These are phyloP conservation scores for Xylariaceae sp. DNA, from an alignment of 2,329 filamentous ascomycete genomes.

Conservation along the genomic window DNA sequence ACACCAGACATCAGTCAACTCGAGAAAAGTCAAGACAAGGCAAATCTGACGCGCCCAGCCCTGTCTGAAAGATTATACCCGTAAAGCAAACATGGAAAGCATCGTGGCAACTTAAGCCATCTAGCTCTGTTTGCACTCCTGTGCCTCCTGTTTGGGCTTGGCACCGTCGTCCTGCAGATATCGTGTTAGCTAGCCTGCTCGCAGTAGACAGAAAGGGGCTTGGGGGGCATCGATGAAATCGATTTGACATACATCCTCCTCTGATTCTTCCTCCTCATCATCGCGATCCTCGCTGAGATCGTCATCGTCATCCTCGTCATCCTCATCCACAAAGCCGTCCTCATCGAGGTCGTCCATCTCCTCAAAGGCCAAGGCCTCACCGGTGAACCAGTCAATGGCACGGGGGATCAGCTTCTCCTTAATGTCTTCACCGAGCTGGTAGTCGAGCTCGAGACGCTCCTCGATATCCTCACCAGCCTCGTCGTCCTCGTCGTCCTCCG, in stretches of 20 bases:
- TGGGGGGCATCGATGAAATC: neutral
- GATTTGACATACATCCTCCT: constrained; percentile 62
- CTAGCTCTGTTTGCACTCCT: constrained; percentile 95
- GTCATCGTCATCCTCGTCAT: constrained; percentile 82
- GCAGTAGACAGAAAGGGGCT: neutral
- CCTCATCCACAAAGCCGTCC: constrained; percentile 81
- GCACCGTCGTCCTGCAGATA: constrained; percentile 70
- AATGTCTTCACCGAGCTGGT: constrained; percentile 97
- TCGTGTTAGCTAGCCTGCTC: constrained; percentile 26
- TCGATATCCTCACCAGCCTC: constrained; percentile 87
- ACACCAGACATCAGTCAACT: constrained; percentile 7
- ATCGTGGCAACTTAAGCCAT: constrained; percentile 20
- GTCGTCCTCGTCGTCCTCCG: constrained; percentile 60
- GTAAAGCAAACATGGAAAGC: constrained; percentile 10
- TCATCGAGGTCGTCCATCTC: constrained; percentile 80
- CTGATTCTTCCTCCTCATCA: constrained; percentile 76
- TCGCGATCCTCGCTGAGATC: constrained; percentile 71
- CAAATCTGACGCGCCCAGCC: constrained; percentile 9
- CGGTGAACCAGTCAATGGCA: constrained; percentile 99
- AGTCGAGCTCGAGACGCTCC: constrained; percentile 95
- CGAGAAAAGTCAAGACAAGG: constrained; percentile 11
- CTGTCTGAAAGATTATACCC: constrained; percentile 9
- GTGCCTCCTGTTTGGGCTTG: constrained; percentile 89
- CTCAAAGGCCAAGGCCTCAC: constrained; percentile 94
- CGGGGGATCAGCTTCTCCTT: constrained; percentile 99